phyloP scores from a whole-genome alignment of 2,329 filamentous ascomycete species.

The Claviceps sorghi region DNA sequence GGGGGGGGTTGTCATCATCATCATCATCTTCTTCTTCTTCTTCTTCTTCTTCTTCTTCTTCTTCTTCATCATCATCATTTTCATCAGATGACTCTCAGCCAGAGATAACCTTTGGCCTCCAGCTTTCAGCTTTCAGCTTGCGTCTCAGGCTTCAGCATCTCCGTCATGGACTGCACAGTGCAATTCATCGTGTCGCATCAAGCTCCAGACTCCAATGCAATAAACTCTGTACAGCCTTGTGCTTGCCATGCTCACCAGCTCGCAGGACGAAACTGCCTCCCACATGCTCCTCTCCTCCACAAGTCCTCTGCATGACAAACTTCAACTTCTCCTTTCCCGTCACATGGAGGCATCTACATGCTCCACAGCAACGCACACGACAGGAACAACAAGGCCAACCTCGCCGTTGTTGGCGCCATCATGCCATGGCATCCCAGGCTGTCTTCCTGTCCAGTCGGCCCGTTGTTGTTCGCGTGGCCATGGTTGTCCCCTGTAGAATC shows the following conservation, averaged over 20 bases:
- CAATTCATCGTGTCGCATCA: not conserved
- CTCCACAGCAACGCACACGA: not conserved
- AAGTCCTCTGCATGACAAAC: not conserved
- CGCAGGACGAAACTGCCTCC: not conserved
- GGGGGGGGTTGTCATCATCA: too few species aligned
- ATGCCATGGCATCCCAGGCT: not conserved
- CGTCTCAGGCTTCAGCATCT: not conserved
- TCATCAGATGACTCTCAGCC: not conserved
- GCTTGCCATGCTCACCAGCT: not conserved
- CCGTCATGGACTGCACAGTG: not conserved
- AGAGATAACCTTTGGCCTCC: not conserved
- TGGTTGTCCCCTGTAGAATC: slow-evolving; percentile 8
- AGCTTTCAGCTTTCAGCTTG: not conserved
- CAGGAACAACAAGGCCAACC: not conserved
- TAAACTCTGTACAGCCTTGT: not conserved
- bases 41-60: too few species aligned
- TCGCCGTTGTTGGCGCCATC: not conserved
- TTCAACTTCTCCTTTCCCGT: not conserved
- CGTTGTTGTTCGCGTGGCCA: not conserved
- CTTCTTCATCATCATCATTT: too few species aligned
- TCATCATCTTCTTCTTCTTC: too few species aligned
- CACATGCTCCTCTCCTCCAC: not conserved
- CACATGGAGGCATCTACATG: not conserved
- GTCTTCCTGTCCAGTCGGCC: not conserved
- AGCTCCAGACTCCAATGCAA: too few species aligned